Conservation (phyloP, 106 monocot species). For the Allium sativum region DNA sequence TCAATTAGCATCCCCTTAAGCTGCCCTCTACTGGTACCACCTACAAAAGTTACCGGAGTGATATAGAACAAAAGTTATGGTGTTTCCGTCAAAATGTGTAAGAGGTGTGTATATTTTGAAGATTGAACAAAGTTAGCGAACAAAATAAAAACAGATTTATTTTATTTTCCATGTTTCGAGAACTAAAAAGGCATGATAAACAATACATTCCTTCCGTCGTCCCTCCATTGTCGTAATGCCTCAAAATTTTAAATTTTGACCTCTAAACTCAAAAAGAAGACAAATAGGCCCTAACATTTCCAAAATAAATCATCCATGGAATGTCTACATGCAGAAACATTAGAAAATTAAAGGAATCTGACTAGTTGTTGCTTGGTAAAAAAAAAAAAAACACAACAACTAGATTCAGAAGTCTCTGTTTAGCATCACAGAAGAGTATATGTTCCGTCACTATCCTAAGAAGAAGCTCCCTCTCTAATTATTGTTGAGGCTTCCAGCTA, state of each 20-base stretch:
- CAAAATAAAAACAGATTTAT: too few species aligned
- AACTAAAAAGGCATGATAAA: not conserved
- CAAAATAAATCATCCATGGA: constrained; percentile 2
- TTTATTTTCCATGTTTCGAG: too few species aligned
- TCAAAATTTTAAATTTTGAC: not conserved
- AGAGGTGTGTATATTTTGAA: too few species aligned
- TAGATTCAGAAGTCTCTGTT: constrained; percentile 1
- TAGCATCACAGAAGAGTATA: not conserved
- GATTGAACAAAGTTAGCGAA: too few species aligned
- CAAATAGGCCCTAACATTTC: not conserved
- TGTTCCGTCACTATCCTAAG: constrained; percentile 1
- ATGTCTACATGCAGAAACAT: constrained; percentile 1
- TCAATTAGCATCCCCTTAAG: too few species aligned
- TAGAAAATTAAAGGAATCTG: constrained; percentile 7
- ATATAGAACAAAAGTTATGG: too few species aligned
- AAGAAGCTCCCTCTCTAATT: not conserved
- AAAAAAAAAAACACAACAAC: constrained; percentile 3
- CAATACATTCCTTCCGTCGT: not conserved
- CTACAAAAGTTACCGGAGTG: too few species aligned
- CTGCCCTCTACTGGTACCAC: too few species aligned
- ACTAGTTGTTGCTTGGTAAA: not conserved
- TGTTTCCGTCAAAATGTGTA: too few species aligned
- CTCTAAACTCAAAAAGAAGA: not conserved
- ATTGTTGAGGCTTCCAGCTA: not conserved
- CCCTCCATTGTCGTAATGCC: not conserved